Evolutionary conservation across 768 basidiomycete genomes (phyloP).

Genomic region (Candolleomyces eurysporus): DNA sequence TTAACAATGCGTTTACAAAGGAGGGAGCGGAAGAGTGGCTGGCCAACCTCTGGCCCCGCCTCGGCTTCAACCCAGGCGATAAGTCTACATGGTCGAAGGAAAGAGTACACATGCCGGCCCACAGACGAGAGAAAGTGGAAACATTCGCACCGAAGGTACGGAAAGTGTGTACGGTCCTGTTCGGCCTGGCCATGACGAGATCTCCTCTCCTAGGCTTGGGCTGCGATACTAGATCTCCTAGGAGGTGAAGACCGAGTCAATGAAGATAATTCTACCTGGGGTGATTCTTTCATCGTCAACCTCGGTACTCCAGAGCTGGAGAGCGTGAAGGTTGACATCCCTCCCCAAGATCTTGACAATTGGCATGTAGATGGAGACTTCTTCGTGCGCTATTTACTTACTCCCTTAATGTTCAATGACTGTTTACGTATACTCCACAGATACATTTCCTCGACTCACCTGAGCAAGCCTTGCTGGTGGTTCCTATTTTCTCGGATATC

Average conservation of each 20-base stretch:
- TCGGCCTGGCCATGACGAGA: conserved; percentile 18
- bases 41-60: conserved; percentile 48
- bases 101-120: conserved; percentile 56
- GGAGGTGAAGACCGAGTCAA: conserved; percentile 60
- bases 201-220: conserved; percentile 50
- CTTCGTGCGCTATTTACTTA: conserved; percentile 33
- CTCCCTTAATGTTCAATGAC: neutral
- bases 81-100: conserved; percentile 54
- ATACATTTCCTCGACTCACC: conserved; percentile 64
- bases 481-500: conserved; percentile 61
- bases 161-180: neutral
- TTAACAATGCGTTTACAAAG: conserved; percentile 51
- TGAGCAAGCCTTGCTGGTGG: conserved; percentile 62
- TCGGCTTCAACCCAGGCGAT: conserved; percentile 52
- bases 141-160: conserved; percentile 51
- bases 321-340: conserved; percentile 23
- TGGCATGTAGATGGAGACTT: conserved; percentile 68
- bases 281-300: conserved; percentile 64
- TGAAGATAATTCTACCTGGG: conserved; percentile 46
- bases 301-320: conserved; percentile 48
- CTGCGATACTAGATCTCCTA: conserved; percentile 57
- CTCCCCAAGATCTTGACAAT: conserved; percentile 49
- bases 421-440: conserved; percentile 17
- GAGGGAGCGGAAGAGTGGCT: conserved; percentile 51
- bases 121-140: conserved; percentile 42